A percentile compares a stretch with the other conserved stretches of the same genome.
These are phyloP conservation scores for Ogataea methylovora DNA, from an alignment of 805 yeast species.

Conservation along the genomic window DNA sequence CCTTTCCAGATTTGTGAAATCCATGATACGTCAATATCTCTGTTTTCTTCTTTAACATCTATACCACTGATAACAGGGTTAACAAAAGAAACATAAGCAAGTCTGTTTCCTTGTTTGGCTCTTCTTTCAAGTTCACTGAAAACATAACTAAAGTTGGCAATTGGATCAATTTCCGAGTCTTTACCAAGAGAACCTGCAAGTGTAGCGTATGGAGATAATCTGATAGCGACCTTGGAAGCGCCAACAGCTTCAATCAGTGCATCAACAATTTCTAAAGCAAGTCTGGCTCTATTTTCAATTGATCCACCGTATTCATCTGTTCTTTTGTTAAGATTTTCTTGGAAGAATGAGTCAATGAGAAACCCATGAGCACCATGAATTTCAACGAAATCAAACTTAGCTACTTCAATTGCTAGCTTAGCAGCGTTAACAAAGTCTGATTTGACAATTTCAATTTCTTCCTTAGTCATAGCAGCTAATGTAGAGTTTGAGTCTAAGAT, in stretches of 20 bases:
- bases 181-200: conserved; percentile 31
- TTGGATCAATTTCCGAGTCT: conserved; percentile 23
- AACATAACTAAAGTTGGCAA: conserved; percentile 25
- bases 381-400: conserved; percentile 35
- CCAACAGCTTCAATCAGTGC: conserved; percentile 46
- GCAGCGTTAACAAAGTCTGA: conserved; percentile 39
- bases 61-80: conserved; percentile 13
- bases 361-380: conserved; percentile 36
- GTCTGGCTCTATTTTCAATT: conserved; percentile 33
- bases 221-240: conserved; percentile 36
- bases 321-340: conserved; percentile 27
- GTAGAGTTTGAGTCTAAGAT: conserved; percentile 33
- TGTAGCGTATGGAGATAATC: conserved; percentile 40
- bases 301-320: conserved; percentile 38
- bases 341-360: conserved; percentile 32
- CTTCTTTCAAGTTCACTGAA: conserved; percentile 26
- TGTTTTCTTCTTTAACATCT: background rate
- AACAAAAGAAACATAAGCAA: conserved; percentile 9
- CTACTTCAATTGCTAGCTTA: conserved; percentile 24
- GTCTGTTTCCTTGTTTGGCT: conserved; percentile 10
- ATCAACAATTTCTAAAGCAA: conserved; percentile 41
- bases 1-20: conserved; percentile 21
- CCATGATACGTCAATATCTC: conserved; percentile 4
- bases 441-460: conserved; percentile 33
- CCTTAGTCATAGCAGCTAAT: conserved; percentile 35